Evolutionary conservation across 2,329 filamentous ascomycete genomes (phyloP), one percentile per base, ranked within the genome.

Genomic region (Samsoniella hepiali): DNA sequence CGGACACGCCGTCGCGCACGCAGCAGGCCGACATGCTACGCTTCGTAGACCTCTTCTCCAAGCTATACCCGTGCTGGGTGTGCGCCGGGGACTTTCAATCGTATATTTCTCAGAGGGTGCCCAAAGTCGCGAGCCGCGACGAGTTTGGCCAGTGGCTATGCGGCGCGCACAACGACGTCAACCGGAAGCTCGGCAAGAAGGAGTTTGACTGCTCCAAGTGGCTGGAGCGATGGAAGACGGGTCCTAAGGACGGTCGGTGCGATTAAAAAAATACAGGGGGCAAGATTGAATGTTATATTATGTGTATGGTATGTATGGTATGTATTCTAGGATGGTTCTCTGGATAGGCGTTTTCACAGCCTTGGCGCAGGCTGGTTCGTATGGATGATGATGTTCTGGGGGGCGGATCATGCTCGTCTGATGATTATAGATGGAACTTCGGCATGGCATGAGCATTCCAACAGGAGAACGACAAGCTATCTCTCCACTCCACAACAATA

Each of bases 161-260:
- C 72, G 88, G 90, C 71, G 91, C 91, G 65, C 91, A 96, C 75
- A 96, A 96, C 76, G 90, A 91, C 34, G 91, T 96, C 53, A 96
- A 96, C 75, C 81, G 82, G 65, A 98, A 97, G 80, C 76, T 99
- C 69, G 95, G 95, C 57, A 99, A 99, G 83, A 82, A 85, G 65
- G 84, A 84, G 69, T 99, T 99, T 78, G 93, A 99, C 81, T 99
- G 95, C 78, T 81, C 80, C 62, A 85, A 82, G 71, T 98, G 95
- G 94, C 88, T 97, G 75, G 91, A 98, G 82, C 85, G 95, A 74
- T 99, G 95, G 95, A 83, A 90, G 77, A 95, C 90, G 1, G 95
- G 95, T 0, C 97, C 91, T 89, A 86, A 85, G 73, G 88, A 88
- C 70, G 86, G 86, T 36, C 80, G 84, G 3, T 88, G 86, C 69